phyloP scores from a whole-genome alignment of 495 filamentous ascomycete species.

The Chaetomidium leptoderma region DNA sequence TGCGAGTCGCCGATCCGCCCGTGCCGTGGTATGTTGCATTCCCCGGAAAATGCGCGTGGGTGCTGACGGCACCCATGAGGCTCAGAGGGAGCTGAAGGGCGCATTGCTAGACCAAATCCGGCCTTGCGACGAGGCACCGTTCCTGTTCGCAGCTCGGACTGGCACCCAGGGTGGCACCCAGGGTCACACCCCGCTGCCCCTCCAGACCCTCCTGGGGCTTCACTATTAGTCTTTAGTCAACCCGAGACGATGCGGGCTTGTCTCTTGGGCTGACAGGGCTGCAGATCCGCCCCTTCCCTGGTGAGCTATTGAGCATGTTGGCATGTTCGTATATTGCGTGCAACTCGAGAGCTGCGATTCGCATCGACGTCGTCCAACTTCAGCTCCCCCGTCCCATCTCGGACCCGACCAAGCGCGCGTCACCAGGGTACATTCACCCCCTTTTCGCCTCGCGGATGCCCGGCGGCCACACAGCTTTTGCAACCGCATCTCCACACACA shows the following conservation, averaged over 20 bases:
- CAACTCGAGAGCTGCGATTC: neutral
- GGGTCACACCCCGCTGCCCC: slow-evolving; percentile 1
- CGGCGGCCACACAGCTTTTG: too few relatives aligned
- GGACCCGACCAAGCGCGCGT: neutral
- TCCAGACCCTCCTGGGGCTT: neutral
- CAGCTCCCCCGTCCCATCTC: slow-evolving; percentile 5
- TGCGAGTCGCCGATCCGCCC: slow-evolving; percentile 3
- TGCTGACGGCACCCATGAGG: slow-evolving; percentile 9
- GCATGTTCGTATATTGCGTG: too few relatives aligned
- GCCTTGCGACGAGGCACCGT: neutral
- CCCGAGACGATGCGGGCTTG: neutral
- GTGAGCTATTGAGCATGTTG: neutral
- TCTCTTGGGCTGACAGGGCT: neutral
- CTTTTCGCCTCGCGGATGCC: neutral
- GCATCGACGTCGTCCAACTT: neutral
- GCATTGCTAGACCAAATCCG: slow-evolving; percentile 7
- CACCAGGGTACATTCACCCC: neutral
- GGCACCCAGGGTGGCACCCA: neutral
- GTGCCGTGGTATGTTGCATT: neutral
- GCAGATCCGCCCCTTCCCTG: neutral
- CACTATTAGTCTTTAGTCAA: neutral
- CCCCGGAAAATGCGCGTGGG: slow-evolving; percentile 1
- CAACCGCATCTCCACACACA: neutral
- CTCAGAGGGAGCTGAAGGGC: slow-evolving; percentile 11
- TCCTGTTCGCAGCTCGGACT: slow-evolving; percentile 9